A percentile compares a stretch with the other conserved stretches of the same genome.
These are phyloP conservation scores for Colletotrichum godetiae DNA, from an alignment of 2,329 filamentous ascomycete species.

Conservation along the genomic window DNA sequence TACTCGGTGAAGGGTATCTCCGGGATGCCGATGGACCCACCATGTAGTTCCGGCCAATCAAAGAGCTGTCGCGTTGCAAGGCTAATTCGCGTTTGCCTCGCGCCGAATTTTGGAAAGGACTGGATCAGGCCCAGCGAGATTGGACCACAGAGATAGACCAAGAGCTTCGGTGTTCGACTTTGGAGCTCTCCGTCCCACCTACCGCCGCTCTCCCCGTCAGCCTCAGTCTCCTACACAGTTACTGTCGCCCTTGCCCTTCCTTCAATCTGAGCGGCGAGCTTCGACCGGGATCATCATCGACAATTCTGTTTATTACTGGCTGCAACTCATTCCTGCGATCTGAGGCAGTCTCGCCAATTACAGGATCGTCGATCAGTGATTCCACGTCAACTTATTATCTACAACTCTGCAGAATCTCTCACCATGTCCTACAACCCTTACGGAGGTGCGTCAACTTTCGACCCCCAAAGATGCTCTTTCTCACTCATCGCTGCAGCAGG, in stretches of 20 bases:
- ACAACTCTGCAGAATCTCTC: neutral
- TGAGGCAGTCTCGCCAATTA: neutral
- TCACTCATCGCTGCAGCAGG: slow-evolving; percentile 40
- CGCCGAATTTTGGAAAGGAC: slow-evolving; percentile 33
- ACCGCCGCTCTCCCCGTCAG: neutral
- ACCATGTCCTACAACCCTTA: slow-evolving; percentile 72
- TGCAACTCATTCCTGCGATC: neutral
- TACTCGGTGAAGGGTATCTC: slow-evolving; percentile 26
- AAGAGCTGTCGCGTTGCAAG: slow-evolving; percentile 31
- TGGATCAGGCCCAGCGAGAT: neutral
- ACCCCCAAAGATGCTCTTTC: neutral
- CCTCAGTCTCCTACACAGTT: neutral
- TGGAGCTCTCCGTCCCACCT: slow-evolving; percentile 12
- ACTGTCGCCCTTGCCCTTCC: neutral
- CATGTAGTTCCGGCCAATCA: slow-evolving; percentile 6
- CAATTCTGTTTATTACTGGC: neutral
- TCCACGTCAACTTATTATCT: neutral
- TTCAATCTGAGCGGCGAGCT: neutral
- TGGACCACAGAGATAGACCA: neutral
- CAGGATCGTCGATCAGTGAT: neutral
- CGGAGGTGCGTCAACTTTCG: slow-evolving; percentile 54
- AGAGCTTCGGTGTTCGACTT: neutral
- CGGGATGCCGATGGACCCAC: slow-evolving; percentile 4
- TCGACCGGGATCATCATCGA: neutral
- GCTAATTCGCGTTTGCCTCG: slow-evolving; percentile 31